Evolutionary conservation across 2,329 filamentous ascomycete genomes (phyloP).

Genomic region (Aureobasidium namibiae): DNA sequence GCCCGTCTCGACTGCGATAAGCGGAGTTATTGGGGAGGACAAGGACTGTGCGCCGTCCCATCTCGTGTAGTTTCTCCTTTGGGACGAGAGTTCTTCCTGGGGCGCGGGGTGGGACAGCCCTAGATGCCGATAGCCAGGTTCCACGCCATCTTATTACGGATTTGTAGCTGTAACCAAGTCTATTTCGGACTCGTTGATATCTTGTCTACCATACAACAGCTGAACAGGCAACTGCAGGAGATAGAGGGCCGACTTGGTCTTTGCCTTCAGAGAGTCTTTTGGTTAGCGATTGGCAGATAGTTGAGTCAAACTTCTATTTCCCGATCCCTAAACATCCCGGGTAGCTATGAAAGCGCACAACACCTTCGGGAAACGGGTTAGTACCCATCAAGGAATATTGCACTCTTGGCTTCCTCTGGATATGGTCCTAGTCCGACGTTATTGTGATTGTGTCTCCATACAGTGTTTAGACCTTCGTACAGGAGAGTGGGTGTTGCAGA

Average conservation of each 20-base stretch:
- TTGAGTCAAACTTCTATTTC: too few relatives aligned
- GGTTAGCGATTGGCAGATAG: too few relatives aligned
- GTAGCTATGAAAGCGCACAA: neutral
- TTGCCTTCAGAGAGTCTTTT: too few relatives aligned
- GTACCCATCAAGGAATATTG: neutral
- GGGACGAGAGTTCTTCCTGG: neutral
- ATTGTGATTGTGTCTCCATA: too few relatives aligned
- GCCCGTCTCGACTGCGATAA: slow-evolving; percentile 9
- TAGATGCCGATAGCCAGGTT: neutral
- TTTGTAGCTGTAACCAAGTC: neutral
- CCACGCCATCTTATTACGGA: neutral
- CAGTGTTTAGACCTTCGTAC: too few relatives aligned
- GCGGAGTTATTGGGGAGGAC: neutral
- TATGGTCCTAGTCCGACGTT: too few relatives aligned
- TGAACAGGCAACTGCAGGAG: neutral
- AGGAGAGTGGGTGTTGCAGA: too few relatives aligned
- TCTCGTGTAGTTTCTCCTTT: slow-evolving; percentile 6
- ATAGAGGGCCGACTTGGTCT: neutral
- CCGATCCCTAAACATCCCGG: too few relatives aligned
- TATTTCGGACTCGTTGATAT: neutral
- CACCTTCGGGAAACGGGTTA: neutral
- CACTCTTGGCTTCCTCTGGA: neutral
- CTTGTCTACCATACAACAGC: neutral
- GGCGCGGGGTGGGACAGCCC: neutral
- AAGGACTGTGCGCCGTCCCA: neutral